Percentiles rank a stretch among this genome's conserved stretches.
phyloP scores from a whole-genome alignment of 2,329 filamentous ascomycete species.

The Aspergillus sp. region DNA sequence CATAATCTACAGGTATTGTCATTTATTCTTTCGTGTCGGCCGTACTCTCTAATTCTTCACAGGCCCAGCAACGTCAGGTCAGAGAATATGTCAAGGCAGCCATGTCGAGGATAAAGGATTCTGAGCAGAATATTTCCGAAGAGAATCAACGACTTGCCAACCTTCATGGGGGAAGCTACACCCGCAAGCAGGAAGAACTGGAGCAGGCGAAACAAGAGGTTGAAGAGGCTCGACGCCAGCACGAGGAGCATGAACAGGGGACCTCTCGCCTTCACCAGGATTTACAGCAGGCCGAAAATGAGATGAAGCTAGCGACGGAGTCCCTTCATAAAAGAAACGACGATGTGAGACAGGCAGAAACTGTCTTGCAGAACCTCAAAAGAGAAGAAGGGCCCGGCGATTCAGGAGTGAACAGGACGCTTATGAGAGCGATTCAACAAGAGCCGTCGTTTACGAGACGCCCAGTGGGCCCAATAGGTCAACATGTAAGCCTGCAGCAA shows the following conservation, averaged over 20 bases:
- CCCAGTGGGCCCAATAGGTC: constrained; percentile 77
- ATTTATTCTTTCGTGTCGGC: background rate
- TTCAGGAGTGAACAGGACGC: constrained; percentile 53
- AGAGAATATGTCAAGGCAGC: constrained; percentile 48
- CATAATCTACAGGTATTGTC: constrained; percentile 40
- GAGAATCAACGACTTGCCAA: constrained; percentile 51
- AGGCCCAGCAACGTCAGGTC: constrained; percentile 58
- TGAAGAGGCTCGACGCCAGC: constrained; percentile 35
- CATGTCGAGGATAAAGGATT: constrained; percentile 33
- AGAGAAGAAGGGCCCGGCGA: constrained; percentile 51
- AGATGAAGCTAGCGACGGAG: constrained; percentile 12
- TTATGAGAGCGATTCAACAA: constrained; percentile 60
- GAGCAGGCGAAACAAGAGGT: constrained; percentile 47
- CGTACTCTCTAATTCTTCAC: constrained; percentile 22
- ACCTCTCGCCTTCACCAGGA: constrained; percentile 26
- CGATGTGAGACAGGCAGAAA: constrained; percentile 48
- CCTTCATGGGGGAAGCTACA: constrained; percentile 60
- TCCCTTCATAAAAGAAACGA: constrained; percentile 37
- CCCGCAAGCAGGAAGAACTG: constrained; percentile 51
- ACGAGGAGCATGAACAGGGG: constrained; percentile 34
- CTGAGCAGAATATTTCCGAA: constrained; percentile 37
- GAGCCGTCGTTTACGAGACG: constrained; percentile 59
- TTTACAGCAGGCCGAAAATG: constrained; percentile 25
- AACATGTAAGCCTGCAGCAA: constrained; percentile 64
- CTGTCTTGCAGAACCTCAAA: constrained; percentile 43